Evolutionary conservation across 73 alveolate species (phyloP).

Genomic region (Paramecium pentaurelia): DNA sequence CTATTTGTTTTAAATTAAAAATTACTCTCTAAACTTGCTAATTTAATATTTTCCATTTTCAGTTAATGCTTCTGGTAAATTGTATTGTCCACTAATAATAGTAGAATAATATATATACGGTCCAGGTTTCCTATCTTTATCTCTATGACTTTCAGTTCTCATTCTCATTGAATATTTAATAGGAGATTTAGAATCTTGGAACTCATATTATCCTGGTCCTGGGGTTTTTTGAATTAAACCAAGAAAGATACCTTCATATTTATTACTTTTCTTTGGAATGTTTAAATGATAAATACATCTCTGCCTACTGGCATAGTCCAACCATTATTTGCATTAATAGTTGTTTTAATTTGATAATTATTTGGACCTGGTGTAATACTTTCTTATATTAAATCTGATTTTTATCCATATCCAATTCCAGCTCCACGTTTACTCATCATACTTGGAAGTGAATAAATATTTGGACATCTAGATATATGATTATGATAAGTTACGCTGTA

Average conservation of each 20-base stretch:
- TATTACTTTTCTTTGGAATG: neutral
- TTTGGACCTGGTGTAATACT: constrained; percentile 62
- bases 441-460: constrained; percentile 39
- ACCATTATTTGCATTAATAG: constrained; percentile 17
- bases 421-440: constrained; percentile 48
- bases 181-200: neutral
- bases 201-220: constrained; percentile 53
- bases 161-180: constrained; percentile 4
- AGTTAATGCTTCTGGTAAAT: neutral
- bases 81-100: neutral
- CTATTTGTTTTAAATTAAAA: neutral
- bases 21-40: constrained; percentile 26
- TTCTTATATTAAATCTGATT: neutral
- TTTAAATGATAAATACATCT: constrained; percentile 4
- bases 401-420: constrained; percentile 57
- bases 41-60: constrained; percentile 31
- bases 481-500: neutral
- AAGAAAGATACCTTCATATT: constrained; percentile 42
- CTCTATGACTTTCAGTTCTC: constrained; percentile 26
- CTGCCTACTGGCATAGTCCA: constrained; percentile 60
- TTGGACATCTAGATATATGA: constrained; percentile 23
- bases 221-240: constrained; percentile 39
- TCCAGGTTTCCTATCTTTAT: constrained; percentile 5
- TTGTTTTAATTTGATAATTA: constrained; percentile 20
- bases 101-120: neutral